Conservation (phyloP, 2,329 filamentous ascomycete genomes). For the Calonectria crousiana region DNA sequence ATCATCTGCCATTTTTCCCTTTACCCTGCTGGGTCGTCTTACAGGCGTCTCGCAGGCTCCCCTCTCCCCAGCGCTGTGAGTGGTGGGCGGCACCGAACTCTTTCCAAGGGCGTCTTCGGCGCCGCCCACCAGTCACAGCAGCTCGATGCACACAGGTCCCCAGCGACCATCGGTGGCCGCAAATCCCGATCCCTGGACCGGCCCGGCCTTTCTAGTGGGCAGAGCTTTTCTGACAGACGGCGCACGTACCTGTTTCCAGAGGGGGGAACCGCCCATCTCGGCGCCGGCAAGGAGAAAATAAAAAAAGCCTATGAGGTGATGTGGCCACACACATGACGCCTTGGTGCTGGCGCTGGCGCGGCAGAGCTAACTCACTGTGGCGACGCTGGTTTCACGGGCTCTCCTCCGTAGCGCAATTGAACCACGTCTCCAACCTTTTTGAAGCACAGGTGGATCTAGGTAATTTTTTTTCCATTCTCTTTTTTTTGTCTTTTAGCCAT, state of each 20-base stretch:
- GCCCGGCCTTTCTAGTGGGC: slow-evolving; percentile 7
- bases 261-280: background rate
- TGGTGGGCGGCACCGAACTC: slow-evolving; percentile 20
- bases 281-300: background rate
- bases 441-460: background rate
- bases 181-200: slow-evolving; percentile 18
- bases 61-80: slow-evolving; percentile 2
- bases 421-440: background rate
- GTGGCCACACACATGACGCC: slow-evolving; percentile 23
- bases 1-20: slow-evolving; percentile 7
- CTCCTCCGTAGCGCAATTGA: background rate
- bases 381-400: slow-evolving; percentile 13
- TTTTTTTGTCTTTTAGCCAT: background rate
- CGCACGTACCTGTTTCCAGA: background rate
- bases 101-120: slow-evolving; percentile 11
- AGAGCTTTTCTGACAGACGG: background rate
- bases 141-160: background rate
- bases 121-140: slow-evolving; percentile 19
- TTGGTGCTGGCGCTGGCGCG: slow-evolving; percentile 20
- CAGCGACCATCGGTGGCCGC: slow-evolving; percentile 3
- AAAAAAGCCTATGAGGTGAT: slow-evolving; percentile 21
- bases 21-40: background rate
- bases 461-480: background rate
- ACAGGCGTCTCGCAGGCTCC: background rate
- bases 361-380: slow-evolving; percentile 22